Evolutionary conservation across 176 grass and related monocot genomes (phyloP), one percentile per base, ranked within the genome.

Genomic region (Rhynchospora pubera): DNA sequence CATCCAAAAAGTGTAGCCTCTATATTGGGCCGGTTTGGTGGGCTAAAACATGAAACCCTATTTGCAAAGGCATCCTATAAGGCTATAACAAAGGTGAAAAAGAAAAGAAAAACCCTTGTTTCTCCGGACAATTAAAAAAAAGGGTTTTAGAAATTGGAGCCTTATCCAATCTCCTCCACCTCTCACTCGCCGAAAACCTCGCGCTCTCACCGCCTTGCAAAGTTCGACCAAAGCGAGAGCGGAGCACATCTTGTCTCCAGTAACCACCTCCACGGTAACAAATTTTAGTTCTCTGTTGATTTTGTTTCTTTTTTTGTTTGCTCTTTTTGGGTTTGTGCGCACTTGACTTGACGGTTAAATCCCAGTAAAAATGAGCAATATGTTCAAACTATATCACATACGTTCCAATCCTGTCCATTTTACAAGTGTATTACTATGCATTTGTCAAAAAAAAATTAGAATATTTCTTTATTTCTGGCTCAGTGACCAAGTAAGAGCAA

Each of bases 191-290:
- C 66, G 42, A 45, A 45, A 39, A 71, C 43, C 30, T 44, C 15
- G 47, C n/a, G 18, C 2, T 48, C 45, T 16, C 18, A 51, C 43
- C 70, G 30, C 70, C 45, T 43, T 39, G 45, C 43, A n/a, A 75
- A 47, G 58, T 23, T 18, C 18, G 70, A 44, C 3, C 28, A n/a
- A n/a, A n/a, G n/a, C 70, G 70, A 23, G 12, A 23, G 22, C 34
- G 79, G 59, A 32, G 79, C 34, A 65, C 60, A 82, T 82, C 44
- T 82, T 22, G 79, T 82, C 61, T 82, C 79, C 21, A 53, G 58
- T 51, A 82, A 65, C 21, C 9, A 50, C 23, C 43, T 82, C 14
- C 79, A 82, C 44, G 62, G 79, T 82, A 66, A 66, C 3, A 28
- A 30, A 50, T 15, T 14, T 77, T 21, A 5, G 46, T 19, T 80